Evolutionary conservation across 2,329 filamentous ascomycete species (phyloP).

Genomic region (Biscogniauxia marginata): DNA sequence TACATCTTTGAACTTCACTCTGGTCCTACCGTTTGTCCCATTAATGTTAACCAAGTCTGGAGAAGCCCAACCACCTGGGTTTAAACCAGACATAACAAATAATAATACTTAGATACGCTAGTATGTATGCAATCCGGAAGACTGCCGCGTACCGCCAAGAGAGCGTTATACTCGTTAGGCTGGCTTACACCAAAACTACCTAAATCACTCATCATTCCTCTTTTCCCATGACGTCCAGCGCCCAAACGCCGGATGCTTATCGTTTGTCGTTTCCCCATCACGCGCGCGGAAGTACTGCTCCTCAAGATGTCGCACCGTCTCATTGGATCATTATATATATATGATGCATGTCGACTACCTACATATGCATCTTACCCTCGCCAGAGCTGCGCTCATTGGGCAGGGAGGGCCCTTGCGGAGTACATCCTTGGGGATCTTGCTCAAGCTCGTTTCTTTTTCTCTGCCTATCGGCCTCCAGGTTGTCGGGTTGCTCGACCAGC

Average conservation of each 20-base stretch:
- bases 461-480: neutral
- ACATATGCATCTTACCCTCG: neutral
- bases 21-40: no score
- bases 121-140: no score
- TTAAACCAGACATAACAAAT: no score
- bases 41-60: no score
- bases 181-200: no score
- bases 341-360: neutral
- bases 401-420: neutral
- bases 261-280: neutral
- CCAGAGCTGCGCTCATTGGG: neutral
- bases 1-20: no score
- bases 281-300: neutral
- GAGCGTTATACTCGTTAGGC: no score
- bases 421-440: neutral
- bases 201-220: no score
- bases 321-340: neutral
- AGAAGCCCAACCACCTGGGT: neutral
- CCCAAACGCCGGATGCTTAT: neutral
- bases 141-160: neutral
- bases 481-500: neutral
- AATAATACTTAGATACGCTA: no score
- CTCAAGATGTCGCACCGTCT: neutral
- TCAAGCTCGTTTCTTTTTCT: neutral
- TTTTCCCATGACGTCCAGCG: neutral